These are phyloP conservation scores for Strobilomyces dryophilus DNA, from an alignment of 768 basidiomycete species.

Conservation along the genomic window DNA sequence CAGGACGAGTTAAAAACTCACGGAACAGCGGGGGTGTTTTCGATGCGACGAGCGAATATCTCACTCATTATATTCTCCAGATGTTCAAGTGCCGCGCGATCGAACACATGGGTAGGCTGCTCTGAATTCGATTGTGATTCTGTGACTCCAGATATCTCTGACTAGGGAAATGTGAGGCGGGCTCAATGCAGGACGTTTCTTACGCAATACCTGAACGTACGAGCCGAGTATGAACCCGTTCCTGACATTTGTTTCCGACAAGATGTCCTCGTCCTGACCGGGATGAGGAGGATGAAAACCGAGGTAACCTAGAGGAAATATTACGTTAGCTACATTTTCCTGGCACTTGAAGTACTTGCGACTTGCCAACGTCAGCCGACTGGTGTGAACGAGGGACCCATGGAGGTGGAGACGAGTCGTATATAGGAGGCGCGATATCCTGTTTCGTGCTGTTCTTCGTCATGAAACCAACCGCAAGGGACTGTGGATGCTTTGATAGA, in stretches of 20 bases:
- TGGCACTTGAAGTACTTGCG: neutral
- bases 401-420: constrained; percentile 62
- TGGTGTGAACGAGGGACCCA: constrained; percentile 71
- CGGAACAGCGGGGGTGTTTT: constrained; percentile 58
- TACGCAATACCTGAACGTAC: constrained; percentile 52
- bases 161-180: constrained; percentile 11
- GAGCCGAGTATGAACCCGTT: constrained; percentile 54
- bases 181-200: neutral
- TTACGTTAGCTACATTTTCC: neutral
- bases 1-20: constrained; percentile 33
- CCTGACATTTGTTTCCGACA: constrained; percentile 62
- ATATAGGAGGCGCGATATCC: constrained; percentile 42
- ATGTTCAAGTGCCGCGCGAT: constrained; percentile 49
- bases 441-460: constrained; percentile 25
- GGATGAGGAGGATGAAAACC: constrained; percentile 75
- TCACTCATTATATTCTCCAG: constrained; percentile 76
- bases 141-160: constrained; percentile 17
- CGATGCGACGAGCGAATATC: constrained; percentile 61
- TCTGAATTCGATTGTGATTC: constrained; percentile 15
- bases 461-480: constrained; percentile 3
- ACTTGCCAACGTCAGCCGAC: constrained; percentile 66
- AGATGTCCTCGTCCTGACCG: constrained; percentile 68
- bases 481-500: neutral
- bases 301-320: constrained; percentile 51
- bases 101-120: constrained; percentile 43